Evolutionary conservation across 306 rosid species (phyloP), one percentile per base, ranked within the genome.

Genomic region (Dalbergia oliveri): DNA sequence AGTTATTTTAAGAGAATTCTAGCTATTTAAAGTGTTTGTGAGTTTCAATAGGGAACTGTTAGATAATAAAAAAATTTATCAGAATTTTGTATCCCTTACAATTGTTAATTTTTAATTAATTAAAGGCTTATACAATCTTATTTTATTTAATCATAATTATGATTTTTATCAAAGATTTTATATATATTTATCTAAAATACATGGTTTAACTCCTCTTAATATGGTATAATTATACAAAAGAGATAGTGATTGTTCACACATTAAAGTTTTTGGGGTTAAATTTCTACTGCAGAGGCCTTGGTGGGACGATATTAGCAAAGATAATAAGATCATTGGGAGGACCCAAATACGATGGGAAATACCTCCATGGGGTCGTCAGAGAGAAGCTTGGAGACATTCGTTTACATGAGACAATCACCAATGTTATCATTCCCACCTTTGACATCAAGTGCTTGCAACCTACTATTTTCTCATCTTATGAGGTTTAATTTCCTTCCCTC

Each of bases 271-370:
- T 21, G 23, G 9, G 74, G 58, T 68, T 69, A 13, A 59, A 39
- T 60, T 59, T 64, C 0, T 37, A 37, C 1, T 16, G 47, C 26
- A 86, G 89, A 11, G 81, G 81, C 26, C 0, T 69, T 0, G 16
- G 78, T 49, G 86, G 54, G 2, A 14, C 74, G 0, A 0, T 61
- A 9, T 4, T 83, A 10, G 87, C 80, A 35, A 79, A 66, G 51
- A 11, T 83, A 4, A 1, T 83, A 9, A 79, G 80, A 60, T 65
- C 86, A 33, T 1, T 86, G 1, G 89, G 88, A 47, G 98, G 98
- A 57, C 97, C 97, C 8, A 94, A 89, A 75, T 94, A 94, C 51
- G 83, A 89, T 19, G 98, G 97, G 6, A 82, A 84, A 43, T 90
- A 94, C 75, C 90, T 94, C 2, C 97, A 87, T 37, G 50, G 7